These are phyloP conservation scores for Teunomyces atbi DNA, from an alignment of 805 yeast genomes.

Conservation along the genomic window DNA sequence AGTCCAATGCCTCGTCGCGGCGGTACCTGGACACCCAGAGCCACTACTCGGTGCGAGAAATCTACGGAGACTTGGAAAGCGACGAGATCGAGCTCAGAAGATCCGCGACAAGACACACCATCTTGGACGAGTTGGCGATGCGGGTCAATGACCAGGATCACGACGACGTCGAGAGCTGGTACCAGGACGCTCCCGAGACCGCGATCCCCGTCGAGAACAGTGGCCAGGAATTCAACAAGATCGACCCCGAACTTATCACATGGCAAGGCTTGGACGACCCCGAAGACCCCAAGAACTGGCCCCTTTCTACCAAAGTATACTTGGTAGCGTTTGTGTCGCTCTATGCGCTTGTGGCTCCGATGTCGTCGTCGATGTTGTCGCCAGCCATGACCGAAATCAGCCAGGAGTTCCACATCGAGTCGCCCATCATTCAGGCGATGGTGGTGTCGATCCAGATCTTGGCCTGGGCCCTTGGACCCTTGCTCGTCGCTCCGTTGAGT, in stretches of 20 bases:
- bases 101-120: slow-evolving; percentile 29
- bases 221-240: slow-evolving; percentile 51
- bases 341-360: slow-evolving; percentile 59
- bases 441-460: slow-evolving; percentile 65
- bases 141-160: slow-evolving; percentile 11
- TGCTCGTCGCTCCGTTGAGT: slow-evolving; percentile 64
- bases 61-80: slow-evolving; percentile 30
- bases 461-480: slow-evolving; percentile 69
- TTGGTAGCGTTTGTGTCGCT: slow-evolving; percentile 48
- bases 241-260: slow-evolving; percentile 66
- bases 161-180: slow-evolving; percentile 6
- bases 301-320: slow-evolving; percentile 35
- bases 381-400: slow-evolving; percentile 57
- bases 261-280: slow-evolving; percentile 68
- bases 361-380: slow-evolving; percentile 60
- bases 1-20: slow-evolving; percentile 14
- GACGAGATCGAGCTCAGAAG: slow-evolving; percentile 31
- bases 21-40: slow-evolving; percentile 5
- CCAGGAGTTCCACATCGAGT: slow-evolving; percentile 39
- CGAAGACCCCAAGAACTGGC: slow-evolving; percentile 61
- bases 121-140: slow-evolving; percentile 18
- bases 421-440: slow-evolving; percentile 45
- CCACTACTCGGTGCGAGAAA: slow-evolving; percentile 26
- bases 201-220: slow-evolving; percentile 37
- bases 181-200: slow-evolving; percentile 18